phyloP scores from a whole-genome alignment of 495 filamentous ascomycete genomes.

The Neurospora sp. region DNA sequence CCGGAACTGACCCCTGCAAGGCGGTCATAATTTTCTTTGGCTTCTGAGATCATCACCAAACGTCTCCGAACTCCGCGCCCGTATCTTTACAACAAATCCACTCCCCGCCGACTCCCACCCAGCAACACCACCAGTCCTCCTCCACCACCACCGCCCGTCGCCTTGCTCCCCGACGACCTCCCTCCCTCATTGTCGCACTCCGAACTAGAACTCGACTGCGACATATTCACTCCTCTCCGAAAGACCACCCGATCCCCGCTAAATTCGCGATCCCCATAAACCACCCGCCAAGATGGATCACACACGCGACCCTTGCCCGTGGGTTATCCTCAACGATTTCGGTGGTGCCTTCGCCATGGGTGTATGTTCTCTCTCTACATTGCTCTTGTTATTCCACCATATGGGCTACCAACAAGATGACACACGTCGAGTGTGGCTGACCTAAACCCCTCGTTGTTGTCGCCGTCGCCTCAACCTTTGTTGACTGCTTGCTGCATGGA shows the following conservation, averaged over 20 bases:
- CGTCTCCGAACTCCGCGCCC: slow-evolving; percentile 5
- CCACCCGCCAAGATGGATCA: slow-evolving; percentile 56
- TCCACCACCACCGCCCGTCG: background rate
- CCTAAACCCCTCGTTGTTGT: background rate
- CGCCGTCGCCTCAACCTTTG: background rate
- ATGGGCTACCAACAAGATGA: background rate
- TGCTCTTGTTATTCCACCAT: background rate
- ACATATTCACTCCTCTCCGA: background rate
- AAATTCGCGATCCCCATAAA: background rate
- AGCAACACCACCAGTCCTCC: background rate
- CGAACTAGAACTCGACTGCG: background rate
- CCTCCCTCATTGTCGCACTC: background rate
- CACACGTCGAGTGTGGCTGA: background rate
- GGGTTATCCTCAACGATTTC: slow-evolving; percentile 93
- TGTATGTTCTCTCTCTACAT: slow-evolving; percentile 42
- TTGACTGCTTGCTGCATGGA: background rate
- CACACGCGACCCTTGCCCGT: slow-evolving; percentile 83
- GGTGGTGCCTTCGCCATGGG: slow-evolving; percentile 97
- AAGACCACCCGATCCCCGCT: background rate
- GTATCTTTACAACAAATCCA: background rate
- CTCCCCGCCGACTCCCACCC: background rate
- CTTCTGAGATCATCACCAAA: slow-evolving; percentile 13
- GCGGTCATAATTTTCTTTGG: slow-evolving; percentile 11
- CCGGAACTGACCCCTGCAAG: slow-evolving; percentile 2
- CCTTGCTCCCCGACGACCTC: background rate